Base-by-base conservation (phyloP, 108 stramenopile genomes). In the Pseudonitzschia delicatissima region DNA sequence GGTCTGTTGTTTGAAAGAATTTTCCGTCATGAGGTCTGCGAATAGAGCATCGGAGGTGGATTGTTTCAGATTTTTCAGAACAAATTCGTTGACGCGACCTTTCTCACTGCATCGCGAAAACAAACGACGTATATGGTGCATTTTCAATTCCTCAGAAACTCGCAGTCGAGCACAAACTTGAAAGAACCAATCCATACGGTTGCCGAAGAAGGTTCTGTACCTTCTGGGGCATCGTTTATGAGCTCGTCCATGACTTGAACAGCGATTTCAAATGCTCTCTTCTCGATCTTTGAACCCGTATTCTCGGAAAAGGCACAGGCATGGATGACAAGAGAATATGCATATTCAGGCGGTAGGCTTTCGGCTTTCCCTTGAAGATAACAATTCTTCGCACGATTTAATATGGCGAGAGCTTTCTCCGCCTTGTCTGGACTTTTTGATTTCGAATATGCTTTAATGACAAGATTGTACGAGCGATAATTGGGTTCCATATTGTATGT, bases 181-280 rank as follows among this genome's bases (percentile, higher is more conserved):
- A 48, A 90, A 81, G 55, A 84, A 86, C 52, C 86, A 87, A 18
- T 82, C n/a, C 89, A 51, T 72, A 90, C 7, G n/a, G 80, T 77
- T 28, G 77, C 61, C 6, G 59, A 18, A 12, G 52, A 35, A 21
- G 86, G 86, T 49, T 35, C 17, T 9, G 75, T 48, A 34, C 67
- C 26, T 0, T 52, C 62, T 15, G 68, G 63, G 20, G 73, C 68
- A 11, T 9, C 65, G 31, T 2, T 48, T 35, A 27, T 83, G 31
- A 87, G 57, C 32, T 84, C 77, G 44, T 69, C 57, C 64, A 90
- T 64, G 49, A 73, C 57, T 11, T 62, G 28, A 20, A 73, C 70
- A 5, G 87, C 87, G 71, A 89, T 81, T n/a, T 71, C 49, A 63
- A 86, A 89, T 25, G 83, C 82, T 68, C 61, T 50, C 11, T 45